Percentiles rank a stretch among this genome's conserved stretches.
Evolutionary conservation across 1,284 basidiomycete species (phyloP).

Genomic region (Tilletia indica): DNA sequence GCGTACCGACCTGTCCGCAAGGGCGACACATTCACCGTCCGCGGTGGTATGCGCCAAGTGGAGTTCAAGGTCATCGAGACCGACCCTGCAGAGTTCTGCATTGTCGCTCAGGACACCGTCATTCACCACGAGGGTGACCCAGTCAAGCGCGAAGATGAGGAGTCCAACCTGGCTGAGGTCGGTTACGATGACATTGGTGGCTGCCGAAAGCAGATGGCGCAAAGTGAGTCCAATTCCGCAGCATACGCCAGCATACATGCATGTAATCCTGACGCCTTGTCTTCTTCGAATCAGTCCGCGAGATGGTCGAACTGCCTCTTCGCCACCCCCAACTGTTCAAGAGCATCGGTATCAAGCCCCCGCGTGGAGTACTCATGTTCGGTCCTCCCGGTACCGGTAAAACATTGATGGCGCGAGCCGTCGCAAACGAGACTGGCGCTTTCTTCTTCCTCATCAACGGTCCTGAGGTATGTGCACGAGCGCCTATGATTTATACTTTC

Average conservation of each 20-base stretch:
- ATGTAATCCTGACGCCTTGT: too few species aligned
- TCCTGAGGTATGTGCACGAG: constrained; percentile 64
- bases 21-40: constrained; percentile 97
- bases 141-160: constrained; percentile 97
- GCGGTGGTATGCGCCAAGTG: constrained; percentile 71
- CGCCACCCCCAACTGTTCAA: constrained; percentile 99
- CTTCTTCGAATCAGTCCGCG: constrained; percentile 65
- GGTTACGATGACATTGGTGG: constrained; percentile 99
- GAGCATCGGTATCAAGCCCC: constrained; percentile 99
- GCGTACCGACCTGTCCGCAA: constrained; percentile 91
- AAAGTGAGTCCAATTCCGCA: constrained; percentile 59
- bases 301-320: constrained; percentile 94
- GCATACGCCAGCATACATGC: too few species aligned
- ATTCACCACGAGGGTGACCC: constrained; percentile 98
- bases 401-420: constrained; percentile 87
- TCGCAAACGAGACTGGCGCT: constrained; percentile 98
- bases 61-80: constrained; percentile 96
- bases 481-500: too few species aligned
- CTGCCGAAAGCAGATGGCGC: constrained; percentile 98
- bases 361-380: constrained; percentile 63
- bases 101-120: constrained; percentile 93
- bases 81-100: constrained; percentile 92
- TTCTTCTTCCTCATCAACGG: constrained; percentile 99
- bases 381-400: constrained; percentile 56
- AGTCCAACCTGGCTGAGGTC: constrained; percentile 91